Conservation (phyloP, 768 basidiomycete genomes). For the Tubosaeta brunneosetosa region DNA sequence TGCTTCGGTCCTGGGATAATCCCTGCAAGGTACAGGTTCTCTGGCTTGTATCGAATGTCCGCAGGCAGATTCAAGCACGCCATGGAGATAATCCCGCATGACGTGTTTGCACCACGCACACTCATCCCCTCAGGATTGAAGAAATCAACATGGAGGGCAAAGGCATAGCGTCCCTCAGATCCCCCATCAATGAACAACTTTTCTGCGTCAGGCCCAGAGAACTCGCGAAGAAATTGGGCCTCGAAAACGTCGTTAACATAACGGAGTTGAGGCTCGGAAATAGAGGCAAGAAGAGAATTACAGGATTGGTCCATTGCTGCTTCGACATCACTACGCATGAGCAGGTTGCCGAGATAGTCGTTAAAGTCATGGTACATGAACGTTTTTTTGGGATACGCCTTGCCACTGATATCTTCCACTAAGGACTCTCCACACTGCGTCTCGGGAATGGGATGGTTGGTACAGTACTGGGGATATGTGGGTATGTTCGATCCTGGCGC, state of each 20-base stretch:
- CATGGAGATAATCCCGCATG: conserved; percentile 14
- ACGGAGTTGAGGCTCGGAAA: background rate
- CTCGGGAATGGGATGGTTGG: too few species aligned
- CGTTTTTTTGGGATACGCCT: background rate
- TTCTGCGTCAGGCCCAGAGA: conserved; percentile 20
- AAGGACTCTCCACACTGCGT: too few species aligned
- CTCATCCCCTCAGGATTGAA: conserved; percentile 34
- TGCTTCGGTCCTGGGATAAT: conserved; percentile 37
- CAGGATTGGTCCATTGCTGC: background rate
- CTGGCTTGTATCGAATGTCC: conserved; percentile 28
- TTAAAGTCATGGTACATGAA: conserved; percentile 9
- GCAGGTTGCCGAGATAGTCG: conserved; percentile 2
- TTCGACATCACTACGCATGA: background rate
- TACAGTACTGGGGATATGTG: too few species aligned
- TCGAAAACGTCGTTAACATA: conserved; percentile 6
- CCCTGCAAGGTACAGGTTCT: conserved; percentile 38
- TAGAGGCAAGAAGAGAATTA: background rate
- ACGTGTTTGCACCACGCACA: conserved; percentile 22
- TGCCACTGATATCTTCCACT: too few species aligned
- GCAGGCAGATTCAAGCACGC: conserved; percentile 32
- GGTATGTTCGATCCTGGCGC: too few species aligned
- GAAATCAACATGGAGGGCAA: conserved; percentile 18
- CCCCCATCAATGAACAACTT: conserved; percentile 9
- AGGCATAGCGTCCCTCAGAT: conserved; percentile 21
- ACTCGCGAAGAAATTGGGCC: conserved; percentile 25